Evolutionary conservation across 2,329 filamentous ascomycete genomes (phyloP).

Genomic region (Chaetomium olivaceum): DNA sequence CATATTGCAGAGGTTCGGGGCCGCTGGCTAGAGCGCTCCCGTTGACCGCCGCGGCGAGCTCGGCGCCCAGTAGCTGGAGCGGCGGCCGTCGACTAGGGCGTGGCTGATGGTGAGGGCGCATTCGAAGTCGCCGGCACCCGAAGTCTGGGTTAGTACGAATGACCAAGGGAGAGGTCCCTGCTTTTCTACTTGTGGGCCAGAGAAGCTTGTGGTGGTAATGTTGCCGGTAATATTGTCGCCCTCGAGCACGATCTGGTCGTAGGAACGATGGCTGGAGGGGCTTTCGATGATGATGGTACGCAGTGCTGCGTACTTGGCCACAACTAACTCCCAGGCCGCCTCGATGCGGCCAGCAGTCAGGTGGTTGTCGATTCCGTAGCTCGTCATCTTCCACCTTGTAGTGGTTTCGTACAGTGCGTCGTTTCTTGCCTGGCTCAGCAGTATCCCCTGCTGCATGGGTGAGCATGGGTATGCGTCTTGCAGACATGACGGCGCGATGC

Average conservation of each 20-base stretch:
- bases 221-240: not conserved
- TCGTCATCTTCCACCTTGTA: constrained; percentile 3
- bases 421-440: constrained; percentile 2
- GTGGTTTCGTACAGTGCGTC: not conserved
- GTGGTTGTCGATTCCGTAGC: not conserved
- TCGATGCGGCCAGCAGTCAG: constrained; percentile 3
- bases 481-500: not conserved
- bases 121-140: not conserved
- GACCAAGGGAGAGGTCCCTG: constrained; percentile 1
- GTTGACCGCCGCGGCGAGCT: not conserved
- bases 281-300: constrained; percentile 1
- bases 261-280: not conserved
- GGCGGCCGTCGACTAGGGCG: constrained; percentile 2
- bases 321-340: constrained; percentile 1
- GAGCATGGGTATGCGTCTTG: constrained; percentile 2
- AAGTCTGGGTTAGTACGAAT: not conserved
- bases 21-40: not conserved
- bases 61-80: not conserved
- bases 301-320: not conserved
- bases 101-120: constrained; percentile 4
- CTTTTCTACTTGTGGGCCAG: not conserved
- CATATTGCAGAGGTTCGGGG: constrained; percentile 1
- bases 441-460: constrained; percentile 1
- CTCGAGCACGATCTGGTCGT: constrained; percentile 2
- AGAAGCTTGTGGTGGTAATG: not conserved